A percentile compares a stretch with the other conserved stretches of the same genome.
These are phyloP conservation scores for Metarhizium sp. DNA, from an alignment of 2,329 filamentous ascomycete species.

Conservation along the genomic window DNA sequence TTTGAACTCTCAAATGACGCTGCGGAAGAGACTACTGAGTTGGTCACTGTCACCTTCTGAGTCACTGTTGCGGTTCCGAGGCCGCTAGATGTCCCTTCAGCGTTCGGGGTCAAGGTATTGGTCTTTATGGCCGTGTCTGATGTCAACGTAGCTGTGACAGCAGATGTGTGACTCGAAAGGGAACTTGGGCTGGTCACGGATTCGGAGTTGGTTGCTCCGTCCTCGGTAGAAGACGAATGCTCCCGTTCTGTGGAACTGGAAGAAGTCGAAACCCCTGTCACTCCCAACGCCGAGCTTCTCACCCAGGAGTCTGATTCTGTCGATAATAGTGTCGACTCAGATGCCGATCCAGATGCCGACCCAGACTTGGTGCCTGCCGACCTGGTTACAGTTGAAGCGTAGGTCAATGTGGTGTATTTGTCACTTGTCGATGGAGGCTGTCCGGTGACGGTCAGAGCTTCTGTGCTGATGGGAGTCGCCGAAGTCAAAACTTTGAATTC, in stretches of 20 bases:
- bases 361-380: not conserved
- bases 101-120: not conserved
- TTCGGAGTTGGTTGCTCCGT: not conserved
- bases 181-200: not conserved
- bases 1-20: slow-evolving; percentile 1
- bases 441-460: not conserved
- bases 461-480: not conserved
- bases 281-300: slow-evolving; percentile 5
- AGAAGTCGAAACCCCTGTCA: slow-evolving; percentile 1
- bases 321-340: not conserved
- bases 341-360: not conserved
- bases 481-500: not conserved
- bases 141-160: not conserved
- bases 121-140: not conserved
- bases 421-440: not conserved
- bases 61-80: not conserved
- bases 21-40: not conserved
- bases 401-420: not conserved
- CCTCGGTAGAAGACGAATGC: not conserved
- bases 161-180: not conserved
- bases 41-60: not conserved
- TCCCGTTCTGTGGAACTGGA: not conserved
- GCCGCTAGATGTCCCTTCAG: not conserved
- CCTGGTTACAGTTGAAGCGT: not conserved
- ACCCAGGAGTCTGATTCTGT: not conserved